Conservation (phyloP, 2,329 filamentous ascomycete genomes). For the Grosmannia serpens region DNA sequence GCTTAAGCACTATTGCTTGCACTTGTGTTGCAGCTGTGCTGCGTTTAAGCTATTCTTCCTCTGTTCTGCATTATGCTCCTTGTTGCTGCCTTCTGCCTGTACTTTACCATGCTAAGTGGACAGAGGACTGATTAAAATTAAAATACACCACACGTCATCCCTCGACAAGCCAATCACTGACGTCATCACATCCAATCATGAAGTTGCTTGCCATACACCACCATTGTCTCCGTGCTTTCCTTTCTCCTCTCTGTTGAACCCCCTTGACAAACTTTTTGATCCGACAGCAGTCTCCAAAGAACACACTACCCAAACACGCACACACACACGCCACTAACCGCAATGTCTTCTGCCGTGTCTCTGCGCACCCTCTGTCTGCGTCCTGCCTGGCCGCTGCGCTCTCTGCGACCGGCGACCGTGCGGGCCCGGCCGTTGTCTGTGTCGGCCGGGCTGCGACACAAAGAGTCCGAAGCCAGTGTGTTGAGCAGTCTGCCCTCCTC, state of each 20-base stretch:
- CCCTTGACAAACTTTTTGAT: not conserved
- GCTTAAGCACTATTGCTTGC: no score
- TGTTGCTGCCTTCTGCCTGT: no score
- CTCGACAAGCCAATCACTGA: not conserved
- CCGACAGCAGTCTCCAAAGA: not conserved
- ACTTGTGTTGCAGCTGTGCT: no score
- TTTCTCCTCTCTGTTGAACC: no score
- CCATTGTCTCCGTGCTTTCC: not conserved
- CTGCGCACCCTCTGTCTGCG: not conserved
- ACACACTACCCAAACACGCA: not conserved
- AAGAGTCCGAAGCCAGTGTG: conserved; percentile 7
- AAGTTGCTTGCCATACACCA: not conserved
- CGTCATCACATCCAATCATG: not conserved
- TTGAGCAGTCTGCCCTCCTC: no score
- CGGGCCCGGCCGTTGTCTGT: conserved; percentile 3
- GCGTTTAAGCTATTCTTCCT: no score
- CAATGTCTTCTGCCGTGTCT: not conserved
- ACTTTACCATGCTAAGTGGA: no score
- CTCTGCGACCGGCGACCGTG: not conserved
- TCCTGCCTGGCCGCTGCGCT: not conserved
- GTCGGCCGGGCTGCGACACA: conserved; percentile 4
- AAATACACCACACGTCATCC: no score
- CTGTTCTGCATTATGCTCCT: no score
- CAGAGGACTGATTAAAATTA: no score
- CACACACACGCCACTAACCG: not conserved